Evolutionary conservation across 345 rosid species (phyloP).

Genomic region (Rubroshorea leprosula): DNA sequence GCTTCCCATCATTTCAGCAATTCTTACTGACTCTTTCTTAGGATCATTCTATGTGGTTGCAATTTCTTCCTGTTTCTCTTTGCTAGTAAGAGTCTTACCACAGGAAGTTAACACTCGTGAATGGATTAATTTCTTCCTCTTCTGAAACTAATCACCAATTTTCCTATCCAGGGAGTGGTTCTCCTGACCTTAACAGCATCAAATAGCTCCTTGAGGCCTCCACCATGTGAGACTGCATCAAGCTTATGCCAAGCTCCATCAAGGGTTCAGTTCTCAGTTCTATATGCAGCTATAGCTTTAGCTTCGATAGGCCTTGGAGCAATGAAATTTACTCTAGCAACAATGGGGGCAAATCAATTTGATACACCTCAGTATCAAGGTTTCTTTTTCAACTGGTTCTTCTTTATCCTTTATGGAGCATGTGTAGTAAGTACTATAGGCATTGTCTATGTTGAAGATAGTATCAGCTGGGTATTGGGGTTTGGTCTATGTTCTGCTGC

Average conservation of each 20-base stretch:
- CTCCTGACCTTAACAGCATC: constrained; percentile 16
- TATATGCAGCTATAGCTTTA: constrained; percentile 9
- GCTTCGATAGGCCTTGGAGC: constrained; percentile 18
- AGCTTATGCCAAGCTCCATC: constrained; percentile 11
- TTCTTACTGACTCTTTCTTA: constrained; percentile 21
- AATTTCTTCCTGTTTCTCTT: constrained; percentile 15
- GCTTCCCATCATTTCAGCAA: constrained; percentile 20
- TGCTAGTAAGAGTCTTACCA: constrained; percentile 15
- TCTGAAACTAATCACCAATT: not conserved
- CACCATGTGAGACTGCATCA: constrained; percentile 13
- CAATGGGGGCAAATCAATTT: constrained; percentile 25
- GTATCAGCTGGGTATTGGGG: constrained; percentile 26
- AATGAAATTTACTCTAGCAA: constrained; percentile 19
- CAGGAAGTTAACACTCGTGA: not conserved
- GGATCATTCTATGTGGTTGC: constrained; percentile 17
- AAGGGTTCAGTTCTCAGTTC: constrained; percentile 12
- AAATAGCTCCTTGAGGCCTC: constrained; percentile 7
- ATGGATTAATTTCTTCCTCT: not conserved
- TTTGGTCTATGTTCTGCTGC: constrained; percentile 18
- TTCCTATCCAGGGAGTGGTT: constrained; percentile 17
- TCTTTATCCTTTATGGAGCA: constrained; percentile 5
- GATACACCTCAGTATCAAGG: constrained; percentile 12
- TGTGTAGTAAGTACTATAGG: constrained; percentile 4
- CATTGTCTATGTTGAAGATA: constrained; percentile 21
- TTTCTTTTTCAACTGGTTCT: constrained; percentile 25